Evolutionary conservation across 2,329 filamentous ascomycete genomes (phyloP).

Genomic region (Magnaporthiopsis rhizophila): DNA sequence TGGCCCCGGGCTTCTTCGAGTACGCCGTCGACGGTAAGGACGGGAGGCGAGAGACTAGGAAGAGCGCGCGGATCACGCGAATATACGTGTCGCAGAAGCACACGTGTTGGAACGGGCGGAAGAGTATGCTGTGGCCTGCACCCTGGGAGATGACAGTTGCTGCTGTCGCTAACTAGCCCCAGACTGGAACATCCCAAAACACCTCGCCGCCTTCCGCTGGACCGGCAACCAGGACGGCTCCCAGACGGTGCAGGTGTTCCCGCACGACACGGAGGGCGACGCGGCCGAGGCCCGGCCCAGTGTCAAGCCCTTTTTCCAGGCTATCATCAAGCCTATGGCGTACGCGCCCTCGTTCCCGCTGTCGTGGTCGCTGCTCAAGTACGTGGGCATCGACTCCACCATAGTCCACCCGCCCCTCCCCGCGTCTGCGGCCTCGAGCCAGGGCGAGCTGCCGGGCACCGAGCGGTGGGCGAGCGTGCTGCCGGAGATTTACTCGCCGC

Average conservation of each 20-base stretch:
- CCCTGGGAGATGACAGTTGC: not conserved
- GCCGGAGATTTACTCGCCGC: constrained; percentile 21
- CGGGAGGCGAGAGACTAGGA: constrained; percentile 23
- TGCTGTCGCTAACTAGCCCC: not conserved
- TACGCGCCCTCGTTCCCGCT: constrained; percentile 37
- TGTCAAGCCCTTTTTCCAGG: constrained; percentile 34
- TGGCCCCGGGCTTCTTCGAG: constrained; percentile 38
- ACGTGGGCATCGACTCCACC: constrained; percentile 32
- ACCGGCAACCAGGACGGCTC: constrained; percentile 25
- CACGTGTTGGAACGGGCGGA: constrained; percentile 44
- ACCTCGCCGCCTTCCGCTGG: constrained; percentile 44
- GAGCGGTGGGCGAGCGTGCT: constrained; percentile 34
- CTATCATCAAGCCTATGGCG: constrained; percentile 32
- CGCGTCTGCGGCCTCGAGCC: constrained; percentile 25
- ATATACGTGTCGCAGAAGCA: constrained; percentile 47
- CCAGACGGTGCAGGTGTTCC: constrained; percentile 35
- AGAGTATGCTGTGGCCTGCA: constrained; percentile 24
- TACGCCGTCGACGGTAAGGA: constrained; percentile 28
- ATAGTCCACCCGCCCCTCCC: constrained; percentile 44
- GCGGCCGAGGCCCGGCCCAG: constrained; percentile 24
- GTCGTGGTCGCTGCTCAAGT: constrained; percentile 27
- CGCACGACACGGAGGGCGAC: constrained; percentile 28
- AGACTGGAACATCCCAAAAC: constrained; percentile 51
- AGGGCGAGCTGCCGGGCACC: constrained; percentile 37
- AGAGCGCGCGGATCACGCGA: constrained; percentile 37